Evolutionary conservation across 257 asterid species (phyloP), one percentile per base, ranked within the genome.

Genomic region (Handroanthus guayacan): DNA sequence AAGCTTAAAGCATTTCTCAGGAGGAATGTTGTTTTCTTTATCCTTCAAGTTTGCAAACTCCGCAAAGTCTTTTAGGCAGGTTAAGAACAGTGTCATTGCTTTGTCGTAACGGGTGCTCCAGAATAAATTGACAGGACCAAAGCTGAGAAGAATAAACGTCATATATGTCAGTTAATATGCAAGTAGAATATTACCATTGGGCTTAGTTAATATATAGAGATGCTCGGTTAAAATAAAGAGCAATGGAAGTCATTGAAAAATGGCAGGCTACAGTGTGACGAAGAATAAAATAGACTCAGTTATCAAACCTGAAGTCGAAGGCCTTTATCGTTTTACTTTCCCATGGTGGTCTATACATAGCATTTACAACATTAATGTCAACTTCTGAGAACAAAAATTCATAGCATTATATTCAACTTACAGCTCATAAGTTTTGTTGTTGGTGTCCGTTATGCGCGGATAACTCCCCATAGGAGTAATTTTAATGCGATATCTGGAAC

Each of bases 91-190:
- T 39, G 97, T 87, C 99, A 95, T 93, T 71, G 99, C 99, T 84
- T 95, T 95, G 85, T 93, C 99, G 74, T 93, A 95, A 57, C 97
- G 99, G 51, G 98, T 91, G 89, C 99, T 95, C 99, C 99, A 93
- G 88, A 95, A 93, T 78, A 95, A 87, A 76, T 95, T 95, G 60
- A 95, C 99, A 1, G 99, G 99, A 76, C 99, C 99, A 86, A 93
- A 93, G 75, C 98, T 95, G 94, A 79, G 82, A 81, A 43, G 82
- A 5, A 75, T 66, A 52, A 62, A 69, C 51, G 62, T 80, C 58
- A 79, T 72, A 38, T 25, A 61, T 16, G 31, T 41, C 4, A 5
- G 81, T 62, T 20, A 71, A 66, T 50, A 67, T 31, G 71, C 75
- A 66, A 72, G 52, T 20, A 55, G 58, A 34, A 57, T 50, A 45